Evolutionary conservation across 306 rosid genomes (phyloP), one percentile per base, ranked within the genome.

Genomic region (Rosa chinensis): DNA sequence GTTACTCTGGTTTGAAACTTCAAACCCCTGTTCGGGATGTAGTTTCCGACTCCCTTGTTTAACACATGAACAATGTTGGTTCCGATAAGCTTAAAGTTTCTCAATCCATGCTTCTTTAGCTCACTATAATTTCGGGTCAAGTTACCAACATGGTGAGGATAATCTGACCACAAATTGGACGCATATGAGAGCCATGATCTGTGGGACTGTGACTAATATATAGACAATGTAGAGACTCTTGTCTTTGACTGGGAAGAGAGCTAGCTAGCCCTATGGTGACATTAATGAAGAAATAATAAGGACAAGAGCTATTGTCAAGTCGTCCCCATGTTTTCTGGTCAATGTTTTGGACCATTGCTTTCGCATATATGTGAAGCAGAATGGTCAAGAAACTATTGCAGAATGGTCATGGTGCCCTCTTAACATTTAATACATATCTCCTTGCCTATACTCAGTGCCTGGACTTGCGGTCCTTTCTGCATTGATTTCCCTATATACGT

Each of bases 261-360:
- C 21, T 2, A 32, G 45, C 11, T 50, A 18, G 40, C 25, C 52
- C 21, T 45, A 20, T 21, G 18, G 37, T 75, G 77, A 59, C 56
- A 70, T 74, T n/a, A 7, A 18, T 63, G 73, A 20, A 28, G 14
- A 21, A 69, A 53, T 3, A n/a, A 72, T 1, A 66, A 77, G 77
- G 86, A 83, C 86, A 79, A 76, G 32, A 56, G 52, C 66, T 47
- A 23, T 13, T 25, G 59, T 21, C 44, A 40, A 75, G 45, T 32
- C 69, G 69, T 58, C 56, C 69, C 81, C 88, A 73, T 80, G 86
- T 66, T 82, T 84, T 82, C 42, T 73, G 92, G 88, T 86, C 90
- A 86, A 81, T 84, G 86, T 73, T 80, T 79, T 78, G 58, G 69
- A 68, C 70, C 59, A 52, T 12, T 59, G 20, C 39, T 37, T 77